These are phyloP conservation scores for Lolium perenne DNA, from an alignment of 176 grass and related monocot genomes.

Conservation along the genomic window DNA sequence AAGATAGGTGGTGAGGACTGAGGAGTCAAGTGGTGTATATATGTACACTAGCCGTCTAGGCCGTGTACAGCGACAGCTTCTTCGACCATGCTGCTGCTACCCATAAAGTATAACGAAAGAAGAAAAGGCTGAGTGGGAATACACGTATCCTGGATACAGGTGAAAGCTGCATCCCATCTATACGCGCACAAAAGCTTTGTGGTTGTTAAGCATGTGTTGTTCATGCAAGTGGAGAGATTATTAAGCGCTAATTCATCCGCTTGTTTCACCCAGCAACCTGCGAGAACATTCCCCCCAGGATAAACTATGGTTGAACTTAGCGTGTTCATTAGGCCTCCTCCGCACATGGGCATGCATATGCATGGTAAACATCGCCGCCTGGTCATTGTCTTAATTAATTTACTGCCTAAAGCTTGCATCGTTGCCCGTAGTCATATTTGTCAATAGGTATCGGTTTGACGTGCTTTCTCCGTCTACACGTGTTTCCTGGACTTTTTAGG, in stretches of 20 bases:
- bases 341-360: background rate
- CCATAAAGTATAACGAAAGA: background rate
- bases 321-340: background rate
- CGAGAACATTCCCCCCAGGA: background rate
- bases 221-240: background rate
- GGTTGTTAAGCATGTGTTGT: constrained; percentile 17
- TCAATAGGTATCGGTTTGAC: background rate
- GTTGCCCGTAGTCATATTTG: background rate
- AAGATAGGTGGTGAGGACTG: background rate
- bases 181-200: background rate
- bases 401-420: background rate
- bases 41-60: background rate
- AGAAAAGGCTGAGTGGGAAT: background rate
- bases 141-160: background rate
- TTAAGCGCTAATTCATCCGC: no score
- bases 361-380: background rate
- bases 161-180: background rate
- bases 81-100: background rate
- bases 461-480: background rate
- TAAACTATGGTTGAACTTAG: background rate
- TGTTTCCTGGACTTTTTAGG: background rate
- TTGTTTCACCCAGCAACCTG: background rate
- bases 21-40: background rate
- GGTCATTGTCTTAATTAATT: background rate
- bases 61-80: no score